A percentile compares a stretch with the other conserved stretches of the same genome.
Evolutionary conservation across 179 eudicot species (phyloP).

Genomic region (Gypsophila paniculata): DNA sequence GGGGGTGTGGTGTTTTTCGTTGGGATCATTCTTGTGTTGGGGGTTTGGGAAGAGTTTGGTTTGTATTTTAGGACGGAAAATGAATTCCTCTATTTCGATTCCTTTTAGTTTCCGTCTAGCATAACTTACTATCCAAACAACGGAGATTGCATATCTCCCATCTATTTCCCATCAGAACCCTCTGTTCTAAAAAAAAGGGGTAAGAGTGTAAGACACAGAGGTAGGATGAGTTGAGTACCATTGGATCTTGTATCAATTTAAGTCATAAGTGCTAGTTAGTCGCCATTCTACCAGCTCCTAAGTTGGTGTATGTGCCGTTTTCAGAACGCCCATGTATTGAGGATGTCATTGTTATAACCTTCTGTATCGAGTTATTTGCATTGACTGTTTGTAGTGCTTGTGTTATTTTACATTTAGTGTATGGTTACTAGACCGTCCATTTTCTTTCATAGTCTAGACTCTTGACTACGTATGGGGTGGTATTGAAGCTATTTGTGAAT

Average conservation of each 20-base stretch:
- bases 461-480: not conserved
- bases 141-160: not conserved
- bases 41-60: not conserved
- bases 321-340: not conserved
- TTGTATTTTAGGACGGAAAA: not conserved
- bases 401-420: not conserved
- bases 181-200: too few species aligned
- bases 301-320: not conserved
- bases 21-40: not conserved
- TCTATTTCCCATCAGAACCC: too few species aligned
- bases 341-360: not conserved
- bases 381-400: not conserved
- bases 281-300: not conserved
- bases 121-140: not conserved
- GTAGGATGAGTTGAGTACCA: constrained; percentile 1
- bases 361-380: not conserved
- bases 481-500: not conserved
- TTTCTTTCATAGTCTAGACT: not conserved
- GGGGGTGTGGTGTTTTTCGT: not conserved
- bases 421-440: not conserved
- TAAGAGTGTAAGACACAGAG: not conserved
- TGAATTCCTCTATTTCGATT: not conserved
- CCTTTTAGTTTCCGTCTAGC: too few species aligned
- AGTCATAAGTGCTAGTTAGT: not conserved
- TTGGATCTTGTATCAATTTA: not conserved